These are phyloP conservation scores for Globisporangium mamillatum DNA, from an alignment of 352 stramenopile species.

Conservation along the genomic window DNA sequence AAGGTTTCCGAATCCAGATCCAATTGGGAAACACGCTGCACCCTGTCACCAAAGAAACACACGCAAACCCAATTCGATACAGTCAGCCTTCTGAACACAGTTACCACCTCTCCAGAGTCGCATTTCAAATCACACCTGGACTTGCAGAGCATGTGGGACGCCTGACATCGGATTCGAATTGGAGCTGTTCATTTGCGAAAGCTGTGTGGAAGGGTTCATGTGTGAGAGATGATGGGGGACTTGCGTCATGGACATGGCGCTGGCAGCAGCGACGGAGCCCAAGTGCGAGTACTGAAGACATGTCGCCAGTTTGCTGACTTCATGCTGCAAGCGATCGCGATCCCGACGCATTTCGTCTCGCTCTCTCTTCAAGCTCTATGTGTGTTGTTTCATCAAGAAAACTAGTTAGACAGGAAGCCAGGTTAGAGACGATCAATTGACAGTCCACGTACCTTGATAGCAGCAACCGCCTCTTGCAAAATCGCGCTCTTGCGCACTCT, in stretches of 20 bases:
- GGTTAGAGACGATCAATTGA: not conserved
- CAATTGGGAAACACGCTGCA: conserved; percentile 46
- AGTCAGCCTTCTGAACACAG: not conserved
- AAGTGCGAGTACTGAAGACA: conserved; percentile 67
- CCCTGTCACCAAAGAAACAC: conserved; percentile 22
- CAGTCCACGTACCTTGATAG: conserved; percentile 41
- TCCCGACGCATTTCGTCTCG: conserved; percentile 59
- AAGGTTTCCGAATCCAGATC: conserved; percentile 25
- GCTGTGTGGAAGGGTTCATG: conserved; percentile 1
- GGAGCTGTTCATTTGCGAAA: conserved; percentile 8
- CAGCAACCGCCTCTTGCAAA: conserved; percentile 62
- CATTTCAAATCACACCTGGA: conserved; percentile 8
- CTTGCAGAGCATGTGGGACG: conserved; percentile 25
- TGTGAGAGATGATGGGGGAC: conserved; percentile 11
- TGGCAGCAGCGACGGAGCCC: conserved; percentile 43
- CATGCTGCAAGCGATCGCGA: conserved; percentile 56
- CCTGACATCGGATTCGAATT: not conserved
- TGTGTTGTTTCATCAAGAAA: not conserved
- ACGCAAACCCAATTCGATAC: conserved; percentile 1
- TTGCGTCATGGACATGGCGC: conserved; percentile 41
- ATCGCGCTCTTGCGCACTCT: conserved; percentile 74
- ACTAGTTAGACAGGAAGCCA: not conserved
- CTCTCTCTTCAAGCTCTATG: conserved; percentile 47
- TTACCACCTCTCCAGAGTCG: conserved; percentile 1
- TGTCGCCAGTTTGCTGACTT: conserved; percentile 64